Evolutionary conservation across 2,329 filamentous ascomycete species (phyloP).

Genomic region (Cordyceps militaris): DNA sequence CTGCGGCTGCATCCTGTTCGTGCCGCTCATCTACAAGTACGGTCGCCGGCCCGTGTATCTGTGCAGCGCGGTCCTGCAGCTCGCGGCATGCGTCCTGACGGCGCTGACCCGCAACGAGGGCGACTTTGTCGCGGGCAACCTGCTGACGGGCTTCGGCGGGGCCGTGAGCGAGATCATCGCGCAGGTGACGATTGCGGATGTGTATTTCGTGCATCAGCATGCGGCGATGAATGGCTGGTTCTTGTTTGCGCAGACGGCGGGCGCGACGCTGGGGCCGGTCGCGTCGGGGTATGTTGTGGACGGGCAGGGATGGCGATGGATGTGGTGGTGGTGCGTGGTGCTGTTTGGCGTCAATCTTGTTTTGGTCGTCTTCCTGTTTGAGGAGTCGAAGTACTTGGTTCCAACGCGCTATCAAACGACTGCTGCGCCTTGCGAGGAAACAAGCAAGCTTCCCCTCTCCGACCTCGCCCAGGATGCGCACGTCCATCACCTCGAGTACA

Average conservation of each 20-base stretch:
- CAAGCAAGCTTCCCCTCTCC: not conserved
- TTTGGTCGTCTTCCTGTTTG: not conserved
- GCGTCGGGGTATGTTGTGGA: conserved; percentile 18
- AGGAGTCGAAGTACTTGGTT: not conserved
- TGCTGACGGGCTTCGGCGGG: conserved; percentile 27
- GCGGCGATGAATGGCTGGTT: conserved; percentile 25
- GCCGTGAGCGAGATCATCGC: conserved; percentile 32
- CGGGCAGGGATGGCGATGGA: conserved; percentile 23
- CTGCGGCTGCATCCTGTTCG: conserved; percentile 27
- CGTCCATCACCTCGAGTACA: not conserved
- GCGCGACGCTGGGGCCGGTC: conserved; percentile 19
- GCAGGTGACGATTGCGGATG: conserved; percentile 30
- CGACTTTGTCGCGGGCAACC: conserved; percentile 16
- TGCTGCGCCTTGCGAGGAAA: not conserved
- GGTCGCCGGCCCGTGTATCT: conserved; percentile 28
- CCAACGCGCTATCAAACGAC: not conserved
- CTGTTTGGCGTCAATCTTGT: not conserved
- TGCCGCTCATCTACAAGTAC: conserved; percentile 29
- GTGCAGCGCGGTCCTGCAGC: conserved; percentile 15
- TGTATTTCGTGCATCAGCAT: conserved; percentile 26
- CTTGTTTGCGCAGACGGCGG: conserved; percentile 21
- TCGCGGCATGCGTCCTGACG: conserved; percentile 16
- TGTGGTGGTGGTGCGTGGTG: conserved; percentile 19
- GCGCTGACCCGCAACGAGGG: conserved; percentile 14
- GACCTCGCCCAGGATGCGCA: not conserved